These are phyloP conservation scores for Aspergillus terreus DNA, from an alignment of 2,329 filamentous ascomycete species.

Conservation along the genomic window DNA sequence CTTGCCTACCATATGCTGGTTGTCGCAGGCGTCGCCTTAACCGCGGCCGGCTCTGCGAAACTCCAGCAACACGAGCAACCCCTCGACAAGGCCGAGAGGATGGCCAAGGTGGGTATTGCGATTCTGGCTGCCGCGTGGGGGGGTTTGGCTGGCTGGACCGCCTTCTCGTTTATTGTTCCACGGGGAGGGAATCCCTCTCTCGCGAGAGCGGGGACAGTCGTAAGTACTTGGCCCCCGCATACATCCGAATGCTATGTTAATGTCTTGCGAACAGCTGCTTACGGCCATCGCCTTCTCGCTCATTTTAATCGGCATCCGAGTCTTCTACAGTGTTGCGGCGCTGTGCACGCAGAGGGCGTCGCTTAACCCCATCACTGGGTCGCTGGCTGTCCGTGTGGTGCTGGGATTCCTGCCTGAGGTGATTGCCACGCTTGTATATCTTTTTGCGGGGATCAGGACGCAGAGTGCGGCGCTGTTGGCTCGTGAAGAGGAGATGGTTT, in stretches of 20 bases:
- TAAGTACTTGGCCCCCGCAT: not conserved
- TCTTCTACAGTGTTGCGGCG: constrained; percentile 21
- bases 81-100: constrained; percentile 9
- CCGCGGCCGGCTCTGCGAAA: constrained; percentile 11
- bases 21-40: constrained; percentile 12
- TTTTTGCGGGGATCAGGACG: constrained; percentile 22
- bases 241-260: not conserved
- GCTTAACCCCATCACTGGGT: constrained; percentile 20
- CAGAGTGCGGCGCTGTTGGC: constrained; percentile 1
- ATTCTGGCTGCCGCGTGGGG: constrained; percentile 12
- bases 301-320: constrained; percentile 20
- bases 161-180: constrained; percentile 4
- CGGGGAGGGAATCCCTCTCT: not conserved
- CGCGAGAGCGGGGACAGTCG: not conserved
- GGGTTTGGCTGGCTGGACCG: constrained; percentile 8
- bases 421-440: constrained; percentile 15
- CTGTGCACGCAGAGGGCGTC: constrained; percentile 14
- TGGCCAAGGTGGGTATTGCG: constrained; percentile 12
- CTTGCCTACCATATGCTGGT: constrained; percentile 13
- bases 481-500: not conserved
- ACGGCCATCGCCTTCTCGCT: constrained; percentile 6
- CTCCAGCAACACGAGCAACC: constrained; percentile 10
- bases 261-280: not conserved
- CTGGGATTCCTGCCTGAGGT: constrained; percentile 26
- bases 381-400: constrained; percentile 18